phyloP scores from a whole-genome alignment of 192 early-diverging fungal genomes.

The Backusella sp. region DNA sequence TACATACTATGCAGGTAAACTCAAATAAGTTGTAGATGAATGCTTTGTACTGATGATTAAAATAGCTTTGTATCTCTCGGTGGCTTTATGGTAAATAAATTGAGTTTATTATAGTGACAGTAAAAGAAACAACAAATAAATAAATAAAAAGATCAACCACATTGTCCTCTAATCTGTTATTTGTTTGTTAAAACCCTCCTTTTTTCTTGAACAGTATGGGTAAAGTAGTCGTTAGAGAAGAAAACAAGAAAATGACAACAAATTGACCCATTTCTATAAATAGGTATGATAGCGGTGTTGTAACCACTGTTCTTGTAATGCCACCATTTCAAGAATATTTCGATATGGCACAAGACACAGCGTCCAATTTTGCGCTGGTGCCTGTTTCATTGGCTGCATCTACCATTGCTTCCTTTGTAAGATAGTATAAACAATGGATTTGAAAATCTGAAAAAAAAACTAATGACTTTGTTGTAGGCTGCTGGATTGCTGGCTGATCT shows the following conservation, averaged over 20 bases:
- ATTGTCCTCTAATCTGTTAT: neutral
- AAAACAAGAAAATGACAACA: neutral
- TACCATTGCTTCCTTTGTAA: constrained; percentile 58
- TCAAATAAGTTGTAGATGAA: neutral
- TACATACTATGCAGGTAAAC: constrained; percentile 21
- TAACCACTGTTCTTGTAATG: constrained; percentile 24
- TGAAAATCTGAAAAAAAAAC: too few relatives aligned
- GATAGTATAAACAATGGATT: neutral
- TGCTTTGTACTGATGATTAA: neutral
- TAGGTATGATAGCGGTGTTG: constrained; percentile 26
- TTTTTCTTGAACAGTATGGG: constrained; percentile 13
- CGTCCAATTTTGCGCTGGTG: neutral
- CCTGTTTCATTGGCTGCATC: constrained; percentile 34
- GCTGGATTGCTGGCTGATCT: constrained; percentile 49
- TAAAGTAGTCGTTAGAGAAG: neutral
- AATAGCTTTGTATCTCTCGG: constrained; percentile 28
- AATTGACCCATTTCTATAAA: neutral
- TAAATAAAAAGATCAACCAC: neutral
- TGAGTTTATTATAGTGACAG: neutral
- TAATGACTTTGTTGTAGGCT: constrained; percentile 28
- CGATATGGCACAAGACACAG: neutral
- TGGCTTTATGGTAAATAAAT: constrained; percentile 27
- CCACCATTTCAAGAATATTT: constrained; percentile 15
- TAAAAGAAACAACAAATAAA: neutral
- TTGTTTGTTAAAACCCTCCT: neutral